Base-by-base conservation (phyloP, 345 rosid genomes). In the Populus euphratica region DNA sequence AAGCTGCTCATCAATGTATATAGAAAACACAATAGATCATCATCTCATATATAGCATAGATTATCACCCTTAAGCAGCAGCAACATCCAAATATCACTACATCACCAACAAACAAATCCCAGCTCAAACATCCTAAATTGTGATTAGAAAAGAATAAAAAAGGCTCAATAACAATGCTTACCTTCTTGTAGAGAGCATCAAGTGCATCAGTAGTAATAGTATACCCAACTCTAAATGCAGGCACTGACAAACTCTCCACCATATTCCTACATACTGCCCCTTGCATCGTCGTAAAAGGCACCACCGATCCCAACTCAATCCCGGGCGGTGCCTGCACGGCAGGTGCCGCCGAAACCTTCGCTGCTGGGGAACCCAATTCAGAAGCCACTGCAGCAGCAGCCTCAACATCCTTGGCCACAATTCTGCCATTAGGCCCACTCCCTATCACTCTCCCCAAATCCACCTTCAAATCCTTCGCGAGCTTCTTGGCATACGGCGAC, bases 331-430 rank as follows among this genome's bases (percentile, higher is more conserved):
- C 81, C n/a, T 85, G 70, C 21, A 82, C 72, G n/a, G 74, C 65
- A 5, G 77, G 18, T 1, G 18, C 71, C 68, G 18, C 35, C n/a
- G 64, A 54, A 54, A 54, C 85, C 56, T 62, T 68, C 20, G 80
- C 77, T 12, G 81, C 79, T 6, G 73, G 25, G 2, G 52, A 54
- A 54, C 61, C 61, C 61, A 21, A 68, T 16, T 70, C 77, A 21
- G 85, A 75, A 1, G 80, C 79, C 4, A 75, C 86, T 0, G 83
- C 83, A 2, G 86, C 89, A 16, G 90, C 94, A 0, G 90, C 91
- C 80, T 93, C 97, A 43, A 93, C 97, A 78, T 96, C 98, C 84
- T 94, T 93, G 41, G 98, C 97, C 77, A 94, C 98, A 83, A 94
- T 93, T 82, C 98, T 93, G 25, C 98, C 98, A 88, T 83, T 72